phyloP scores from a whole-genome alignment of 2,329 filamentous ascomycete genomes.

The Thielaviopsis ethacetica region DNA sequence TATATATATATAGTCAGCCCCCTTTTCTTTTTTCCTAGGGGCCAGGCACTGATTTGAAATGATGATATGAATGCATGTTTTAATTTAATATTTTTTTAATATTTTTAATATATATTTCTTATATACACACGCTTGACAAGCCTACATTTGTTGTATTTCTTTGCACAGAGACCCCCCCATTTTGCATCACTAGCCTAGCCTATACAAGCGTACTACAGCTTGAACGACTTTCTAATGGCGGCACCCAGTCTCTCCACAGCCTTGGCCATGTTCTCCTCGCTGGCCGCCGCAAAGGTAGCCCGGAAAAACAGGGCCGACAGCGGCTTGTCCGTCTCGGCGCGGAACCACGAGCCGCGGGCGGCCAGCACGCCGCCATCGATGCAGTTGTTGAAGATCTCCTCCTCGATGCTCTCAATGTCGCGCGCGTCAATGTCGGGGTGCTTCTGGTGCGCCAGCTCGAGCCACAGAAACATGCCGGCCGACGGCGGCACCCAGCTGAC shows the following conservation, averaged over 20 bases:
- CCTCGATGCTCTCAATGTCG: slow-evolving; percentile 53
- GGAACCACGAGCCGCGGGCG: slow-evolving; percentile 82
- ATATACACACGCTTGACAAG: no score
- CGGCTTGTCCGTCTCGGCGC: slow-evolving; percentile 48
- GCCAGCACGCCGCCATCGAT: slow-evolving; percentile 66
- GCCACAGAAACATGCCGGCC: slow-evolving; percentile 91
- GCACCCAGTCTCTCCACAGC: slow-evolving; percentile 62
- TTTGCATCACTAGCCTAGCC: no score
- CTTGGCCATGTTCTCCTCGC: slow-evolving; percentile 49
- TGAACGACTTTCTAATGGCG: slow-evolving; percentile 47
- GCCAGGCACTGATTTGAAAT: no score
- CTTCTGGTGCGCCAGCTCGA: slow-evolving; percentile 47
- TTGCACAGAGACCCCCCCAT: no score
- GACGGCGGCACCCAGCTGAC: slow-evolving; percentile 65
- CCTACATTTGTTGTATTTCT: no score
- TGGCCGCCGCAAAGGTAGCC: slow-evolving; percentile 74
- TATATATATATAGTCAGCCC: no score
- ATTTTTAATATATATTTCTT: no score
- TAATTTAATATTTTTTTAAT: no score
- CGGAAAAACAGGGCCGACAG: slow-evolving; percentile 63
- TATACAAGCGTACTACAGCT: slow-evolving; percentile 18
- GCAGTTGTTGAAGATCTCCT: slow-evolving; percentile 66
- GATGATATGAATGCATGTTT: no score
- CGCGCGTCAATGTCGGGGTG: slow-evolving; percentile 44
- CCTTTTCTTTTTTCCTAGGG: no score